Conservation (phyloP, 2,329 filamentous ascomycete species). For the Colletotrichum sp. region DNA sequence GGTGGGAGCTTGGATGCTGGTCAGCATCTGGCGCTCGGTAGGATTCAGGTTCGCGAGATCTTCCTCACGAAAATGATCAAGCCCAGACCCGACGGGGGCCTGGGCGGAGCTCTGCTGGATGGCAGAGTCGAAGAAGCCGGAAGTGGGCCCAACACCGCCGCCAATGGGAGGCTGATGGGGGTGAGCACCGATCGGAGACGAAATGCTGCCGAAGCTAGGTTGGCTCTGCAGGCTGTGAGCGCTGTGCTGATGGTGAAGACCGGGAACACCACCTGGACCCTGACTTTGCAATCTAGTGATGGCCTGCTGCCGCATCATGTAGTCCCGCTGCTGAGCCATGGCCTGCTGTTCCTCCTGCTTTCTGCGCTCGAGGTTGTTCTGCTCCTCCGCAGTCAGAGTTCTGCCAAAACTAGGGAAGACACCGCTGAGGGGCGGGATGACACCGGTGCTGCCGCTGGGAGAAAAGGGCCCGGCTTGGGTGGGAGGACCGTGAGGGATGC, state of each 20-base stretch:
- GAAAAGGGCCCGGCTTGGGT: constrained; percentile 54
- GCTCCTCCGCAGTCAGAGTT: constrained; percentile 94
- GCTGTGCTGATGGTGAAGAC: constrained; percentile 89
- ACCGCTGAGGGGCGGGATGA: constrained; percentile 87
- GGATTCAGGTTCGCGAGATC: constrained; percentile 71
- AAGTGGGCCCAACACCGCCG: constrained; percentile 61
- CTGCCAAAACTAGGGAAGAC: constrained; percentile 97
- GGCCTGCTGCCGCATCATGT: constrained; percentile 83
- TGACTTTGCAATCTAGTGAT: constrained; percentile 59
- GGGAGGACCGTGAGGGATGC: constrained; percentile 82
- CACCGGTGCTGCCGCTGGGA: constrained; percentile 58
- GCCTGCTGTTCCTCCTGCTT: constrained; percentile 99
- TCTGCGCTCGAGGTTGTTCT: constrained; percentile 93
- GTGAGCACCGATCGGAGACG: constrained; percentile 74
- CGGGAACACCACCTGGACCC: constrained; percentile 27
- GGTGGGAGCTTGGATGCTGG: constrained; percentile 39
- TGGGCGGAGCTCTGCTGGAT: constrained; percentile 41
- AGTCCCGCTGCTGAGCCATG: constrained; percentile 95
- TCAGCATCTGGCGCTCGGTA: constrained; percentile 58
- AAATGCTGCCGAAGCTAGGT: constrained; percentile 93
- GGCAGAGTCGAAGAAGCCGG: constrained; percentile 75
- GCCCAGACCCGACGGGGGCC: constrained; percentile 28
- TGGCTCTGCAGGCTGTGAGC: constrained; percentile 96
- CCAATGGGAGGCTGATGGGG: constrained; percentile 48
- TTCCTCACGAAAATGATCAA: constrained; percentile 70